Conservation (phyloP, 2,329 filamentous ascomycete species). For the Aspergillus ochraceoroseus region DNA sequence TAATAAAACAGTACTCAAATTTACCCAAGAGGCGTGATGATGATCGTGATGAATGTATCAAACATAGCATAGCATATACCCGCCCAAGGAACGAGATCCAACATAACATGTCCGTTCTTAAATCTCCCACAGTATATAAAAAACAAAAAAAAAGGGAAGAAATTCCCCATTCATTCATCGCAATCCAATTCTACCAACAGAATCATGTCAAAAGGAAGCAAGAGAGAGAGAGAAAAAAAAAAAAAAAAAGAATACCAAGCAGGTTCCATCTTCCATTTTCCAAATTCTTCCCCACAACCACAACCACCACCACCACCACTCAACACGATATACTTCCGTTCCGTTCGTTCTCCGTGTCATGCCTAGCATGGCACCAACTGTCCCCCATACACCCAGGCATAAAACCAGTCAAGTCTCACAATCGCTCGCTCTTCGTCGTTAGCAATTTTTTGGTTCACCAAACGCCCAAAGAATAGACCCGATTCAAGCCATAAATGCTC, state of each 20-base stretch:
- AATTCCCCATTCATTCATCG: too few species aligned
- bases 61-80: constrained; percentile 15
- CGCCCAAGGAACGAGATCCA: constrained; percentile 9
- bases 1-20: constrained; percentile 16
- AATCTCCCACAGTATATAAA: constrained; percentile 8
- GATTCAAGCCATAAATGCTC: constrained; percentile 14
- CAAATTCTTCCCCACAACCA: constrained; percentile 2
- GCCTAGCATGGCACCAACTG: background rate
- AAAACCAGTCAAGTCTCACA: constrained; percentile 1
- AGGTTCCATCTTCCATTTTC: constrained; percentile 8
- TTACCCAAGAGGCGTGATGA: constrained; percentile 23
- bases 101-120: constrained; percentile 3
- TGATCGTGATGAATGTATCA: too few species aligned
- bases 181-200: constrained; percentile 13
- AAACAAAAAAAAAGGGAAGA: too few species aligned
- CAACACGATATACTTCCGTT: too few species aligned
- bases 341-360: too few species aligned
- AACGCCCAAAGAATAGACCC: constrained; percentile 21
- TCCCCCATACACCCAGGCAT: background rate
- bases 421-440: constrained; percentile 7
- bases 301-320: background rate
- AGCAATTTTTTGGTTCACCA: constrained; percentile 6
- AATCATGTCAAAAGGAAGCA: constrained; percentile 17
- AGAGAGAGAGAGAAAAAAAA: too few species aligned
- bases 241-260: too few species aligned